Conservation (phyloP, 2,329 filamentous ascomycete species). For the Teratosphaeria gauchensis region DNA sequence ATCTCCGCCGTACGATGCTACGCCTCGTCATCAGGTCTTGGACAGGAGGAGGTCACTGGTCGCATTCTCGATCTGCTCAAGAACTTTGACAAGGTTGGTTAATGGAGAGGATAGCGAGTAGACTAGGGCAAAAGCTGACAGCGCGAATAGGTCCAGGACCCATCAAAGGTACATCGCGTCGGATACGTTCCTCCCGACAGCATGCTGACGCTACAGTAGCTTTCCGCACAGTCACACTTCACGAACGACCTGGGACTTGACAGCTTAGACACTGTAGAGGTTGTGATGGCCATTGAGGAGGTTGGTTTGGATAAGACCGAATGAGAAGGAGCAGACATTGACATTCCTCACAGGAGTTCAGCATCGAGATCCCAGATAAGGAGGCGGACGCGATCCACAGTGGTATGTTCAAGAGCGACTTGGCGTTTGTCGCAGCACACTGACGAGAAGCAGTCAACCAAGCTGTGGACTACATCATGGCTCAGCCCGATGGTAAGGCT, state of each 20-base stretch:
- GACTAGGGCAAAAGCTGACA: slow-evolving; percentile 9
- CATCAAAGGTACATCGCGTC: slow-evolving; percentile 42
- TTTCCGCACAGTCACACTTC: slow-evolving; percentile 79
- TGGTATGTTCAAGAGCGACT: slow-evolving; percentile 48
- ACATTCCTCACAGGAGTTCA: slow-evolving; percentile 51
- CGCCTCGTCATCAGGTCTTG: slow-evolving; percentile 68
- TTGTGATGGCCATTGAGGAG: slow-evolving; percentile 99
- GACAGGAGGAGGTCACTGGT: slow-evolving; percentile 77
- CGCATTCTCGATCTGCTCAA: slow-evolving; percentile 86
- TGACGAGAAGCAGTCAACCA: slow-evolving; percentile 60
- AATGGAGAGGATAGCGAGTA: not conserved
- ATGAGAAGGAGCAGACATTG: slow-evolving; percentile 24
- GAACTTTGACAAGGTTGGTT: slow-evolving; percentile 88
- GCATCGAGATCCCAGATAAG: slow-evolving; percentile 98
- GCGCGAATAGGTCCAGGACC: slow-evolving; percentile 48
- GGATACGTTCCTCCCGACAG: not conserved
- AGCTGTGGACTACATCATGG: slow-evolving; percentile 87
- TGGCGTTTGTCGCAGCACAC: not conserved
- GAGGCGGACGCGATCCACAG: slow-evolving; percentile 91
- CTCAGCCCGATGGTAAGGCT: slow-evolving; percentile 73
- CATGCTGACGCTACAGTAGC: slow-evolving; percentile 44
- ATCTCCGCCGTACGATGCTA: slow-evolving; percentile 72
- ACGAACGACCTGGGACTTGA: slow-evolving; percentile 94
- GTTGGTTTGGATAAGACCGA: slow-evolving; percentile 33
- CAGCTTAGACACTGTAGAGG: slow-evolving; percentile 96